Evolutionary conservation across 1,284 basidiomycete species (phyloP).

Genomic region (Sparassis latifolia): DNA sequence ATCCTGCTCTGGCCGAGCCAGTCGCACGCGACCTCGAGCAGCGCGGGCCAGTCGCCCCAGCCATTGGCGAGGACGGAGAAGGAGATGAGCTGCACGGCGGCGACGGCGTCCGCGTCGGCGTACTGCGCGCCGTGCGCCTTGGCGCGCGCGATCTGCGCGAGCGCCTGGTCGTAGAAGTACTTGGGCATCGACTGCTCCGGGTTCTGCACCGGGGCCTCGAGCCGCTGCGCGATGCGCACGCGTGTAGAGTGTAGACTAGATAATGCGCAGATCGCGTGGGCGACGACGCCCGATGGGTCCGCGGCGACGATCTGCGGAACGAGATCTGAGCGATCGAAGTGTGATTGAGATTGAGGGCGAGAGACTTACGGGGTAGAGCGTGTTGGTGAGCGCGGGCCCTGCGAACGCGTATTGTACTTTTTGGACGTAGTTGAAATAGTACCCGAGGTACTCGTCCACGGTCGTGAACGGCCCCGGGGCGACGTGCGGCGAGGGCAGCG

Average conservation of each 20-base stretch:
- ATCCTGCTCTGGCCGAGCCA: slow-evolving; percentile 66
- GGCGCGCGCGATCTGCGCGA: slow-evolving; percentile 43
- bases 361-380: slow-evolving; percentile 51
- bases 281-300: slow-evolving; percentile 61
- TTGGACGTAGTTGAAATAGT: slow-evolving; percentile 64
- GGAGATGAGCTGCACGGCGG: slow-evolving; percentile 65
- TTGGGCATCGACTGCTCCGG: slow-evolving; percentile 53
- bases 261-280: slow-evolving; percentile 68
- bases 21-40: slow-evolving; percentile 60
- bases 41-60: slow-evolving; percentile 55
- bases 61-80: slow-evolving; percentile 64
- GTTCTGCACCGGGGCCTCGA: slow-evolving; percentile 46
- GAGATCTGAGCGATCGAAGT: slow-evolving; percentile 1
- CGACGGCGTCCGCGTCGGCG: slow-evolving; percentile 62
- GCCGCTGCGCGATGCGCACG: slow-evolving; percentile 51
- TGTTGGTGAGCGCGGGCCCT: slow-evolving; percentile 47
- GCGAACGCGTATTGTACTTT: slow-evolving; percentile 54
- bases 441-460: slow-evolving; percentile 43
- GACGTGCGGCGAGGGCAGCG: slow-evolving; percentile 2
- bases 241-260: slow-evolving; percentile 62
- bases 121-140: slow-evolving; percentile 45
- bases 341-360: not conserved
- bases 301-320: slow-evolving; percentile 48
- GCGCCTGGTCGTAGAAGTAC: slow-evolving; percentile 63
- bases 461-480: slow-evolving; percentile 6